Evolutionary conservation across 2,329 filamentous ascomycete genomes (phyloP).

Genomic region (Neonectria sp.): DNA sequence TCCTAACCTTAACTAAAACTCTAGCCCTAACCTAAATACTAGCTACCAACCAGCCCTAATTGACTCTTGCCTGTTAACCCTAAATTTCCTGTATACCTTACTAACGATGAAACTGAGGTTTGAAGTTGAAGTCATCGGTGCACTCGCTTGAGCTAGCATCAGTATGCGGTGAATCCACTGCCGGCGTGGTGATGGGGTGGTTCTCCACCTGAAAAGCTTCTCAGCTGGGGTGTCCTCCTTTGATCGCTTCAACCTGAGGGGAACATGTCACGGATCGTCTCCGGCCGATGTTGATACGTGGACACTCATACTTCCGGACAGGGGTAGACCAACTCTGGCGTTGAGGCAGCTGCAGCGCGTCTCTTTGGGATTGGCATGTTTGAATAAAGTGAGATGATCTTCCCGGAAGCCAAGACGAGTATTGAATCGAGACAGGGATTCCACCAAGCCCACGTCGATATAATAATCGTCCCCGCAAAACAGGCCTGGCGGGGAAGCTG

Average conservation of each 20-base stretch:
- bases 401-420: constrained; percentile 37
- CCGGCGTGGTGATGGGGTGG: constrained; percentile 41
- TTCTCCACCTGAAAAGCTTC: constrained; percentile 39
- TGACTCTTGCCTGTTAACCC: constrained; percentile 2
- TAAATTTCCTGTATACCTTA: background rate
- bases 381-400: constrained; percentile 35
- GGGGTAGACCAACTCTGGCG: constrained; percentile 20
- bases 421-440: constrained; percentile 31
- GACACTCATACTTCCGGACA: constrained; percentile 34
- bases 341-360: constrained; percentile 16
- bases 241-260: constrained; percentile 22
- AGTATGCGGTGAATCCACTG: constrained; percentile 40
- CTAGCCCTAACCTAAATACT: no score
- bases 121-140: background rate
- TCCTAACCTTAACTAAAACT: background rate
- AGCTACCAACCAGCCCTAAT: background rate
- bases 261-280: constrained; percentile 3
- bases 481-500: constrained; percentile 18
- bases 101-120: background rate
- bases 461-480: constrained; percentile 34
- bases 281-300: constrained; percentile 40
- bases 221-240: constrained; percentile 19
- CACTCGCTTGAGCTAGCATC: background rate
- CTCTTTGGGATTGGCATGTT: constrained; percentile 35
- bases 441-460: constrained; percentile 35